Conservation (phyloP, 202 grass and related monocot genomes). For the Dendrocalamus latiflorus region DNA sequence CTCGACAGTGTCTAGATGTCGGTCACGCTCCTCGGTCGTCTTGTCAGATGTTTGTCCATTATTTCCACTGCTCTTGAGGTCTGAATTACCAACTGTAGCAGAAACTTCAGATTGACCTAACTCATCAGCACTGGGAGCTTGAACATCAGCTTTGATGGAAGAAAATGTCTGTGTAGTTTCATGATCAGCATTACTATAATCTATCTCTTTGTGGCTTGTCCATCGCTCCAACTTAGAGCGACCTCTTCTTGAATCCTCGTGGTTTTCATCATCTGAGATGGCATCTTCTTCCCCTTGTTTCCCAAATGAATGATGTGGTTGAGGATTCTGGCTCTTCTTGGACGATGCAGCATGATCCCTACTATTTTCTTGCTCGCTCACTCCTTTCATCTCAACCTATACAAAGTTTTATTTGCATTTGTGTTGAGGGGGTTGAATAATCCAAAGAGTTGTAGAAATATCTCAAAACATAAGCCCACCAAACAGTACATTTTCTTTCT, state of each 20-base stretch:
- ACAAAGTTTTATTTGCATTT: too few relatives aligned
- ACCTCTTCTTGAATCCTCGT: constrained; percentile 72
- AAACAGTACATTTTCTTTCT: neutral
- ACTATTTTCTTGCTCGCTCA: constrained; percentile 44
- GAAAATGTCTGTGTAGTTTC: constrained; percentile 30
- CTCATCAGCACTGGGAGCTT: constrained; percentile 35
- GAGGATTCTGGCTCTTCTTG: constrained; percentile 45
- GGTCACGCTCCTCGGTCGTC: constrained; percentile 50
- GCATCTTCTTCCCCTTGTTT: constrained; percentile 64
- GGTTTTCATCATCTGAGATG: constrained; percentile 68
- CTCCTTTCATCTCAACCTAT: constrained; percentile 60
- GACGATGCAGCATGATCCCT: constrained; percentile 38
- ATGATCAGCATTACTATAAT: constrained; percentile 56
- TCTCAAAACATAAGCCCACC: constrained; percentile 3
- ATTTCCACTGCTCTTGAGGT: constrained; percentile 49
- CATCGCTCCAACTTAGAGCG: constrained; percentile 96
- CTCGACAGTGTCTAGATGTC: constrained; percentile 85
- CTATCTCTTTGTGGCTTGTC: constrained; percentile 92
- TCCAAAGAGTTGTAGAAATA: constrained; percentile 22
- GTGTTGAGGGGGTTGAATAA: constrained; percentile 16
- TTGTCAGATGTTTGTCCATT: constrained; percentile 47
- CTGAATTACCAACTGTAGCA: constrained; percentile 38
- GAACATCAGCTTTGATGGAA: constrained; percentile 34
- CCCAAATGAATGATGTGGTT: constrained; percentile 28
- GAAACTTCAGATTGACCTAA: constrained; percentile 39